These are phyloP conservation scores for Pythium guiyangense DNA, from an alignment of 352 stramenopile genomes.

Conservation along the genomic window DNA sequence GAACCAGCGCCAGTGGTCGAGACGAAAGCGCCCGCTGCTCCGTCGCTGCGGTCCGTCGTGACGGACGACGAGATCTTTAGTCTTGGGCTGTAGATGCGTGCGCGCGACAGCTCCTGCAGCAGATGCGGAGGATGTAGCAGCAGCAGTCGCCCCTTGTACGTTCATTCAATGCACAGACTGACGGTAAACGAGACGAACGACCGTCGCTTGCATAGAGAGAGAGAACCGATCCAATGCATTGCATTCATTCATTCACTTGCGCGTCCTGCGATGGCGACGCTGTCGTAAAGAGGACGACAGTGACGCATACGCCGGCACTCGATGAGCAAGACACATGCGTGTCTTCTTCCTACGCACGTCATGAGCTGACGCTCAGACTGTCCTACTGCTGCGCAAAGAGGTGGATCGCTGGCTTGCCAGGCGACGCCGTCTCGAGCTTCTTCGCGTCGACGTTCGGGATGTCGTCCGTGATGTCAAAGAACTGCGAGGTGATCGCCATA, in stretches of 20 bases:
- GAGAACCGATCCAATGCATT: no score
- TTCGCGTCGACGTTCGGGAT: slow-evolving; percentile 73
- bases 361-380: neutral
- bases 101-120: neutral
- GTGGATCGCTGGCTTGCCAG: slow-evolving; percentile 79
- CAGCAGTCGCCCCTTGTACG: no score
- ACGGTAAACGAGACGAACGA: no score
- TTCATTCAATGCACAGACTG: no score
- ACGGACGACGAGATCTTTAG: slow-evolving; percentile 80
- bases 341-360: no score
- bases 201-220: no score
- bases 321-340: no score
- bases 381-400: slow-evolving; percentile 53
- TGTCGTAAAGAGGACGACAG: no score
- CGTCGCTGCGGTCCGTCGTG: slow-evolving; percentile 10
- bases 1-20: neutral
- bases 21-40: slow-evolving; percentile 2
- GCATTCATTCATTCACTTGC: no score
- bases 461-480: slow-evolving; percentile 73
- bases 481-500: slow-evolving; percentile 27
- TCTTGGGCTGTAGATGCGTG: slow-evolving; percentile 66
- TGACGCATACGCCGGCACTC: no score
- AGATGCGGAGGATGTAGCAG: neutral
- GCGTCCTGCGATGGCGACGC: no score
- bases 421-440: slow-evolving; percentile 80